Conservation (phyloP, 2,329 filamentous ascomycete genomes). For the Diaporthe sp. region DNA sequence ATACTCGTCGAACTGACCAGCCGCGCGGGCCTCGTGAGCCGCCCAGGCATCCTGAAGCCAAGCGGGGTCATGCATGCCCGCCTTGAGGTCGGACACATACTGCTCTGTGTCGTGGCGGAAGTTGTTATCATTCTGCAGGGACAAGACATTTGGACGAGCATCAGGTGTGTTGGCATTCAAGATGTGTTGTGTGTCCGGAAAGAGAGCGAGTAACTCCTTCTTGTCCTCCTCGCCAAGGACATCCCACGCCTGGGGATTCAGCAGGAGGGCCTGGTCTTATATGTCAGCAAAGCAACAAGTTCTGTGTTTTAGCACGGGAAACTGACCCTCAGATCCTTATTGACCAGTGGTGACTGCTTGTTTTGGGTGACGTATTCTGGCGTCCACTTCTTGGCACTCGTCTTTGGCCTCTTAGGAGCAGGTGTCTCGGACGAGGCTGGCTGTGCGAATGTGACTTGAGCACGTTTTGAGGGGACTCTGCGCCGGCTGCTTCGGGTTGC, state of each 20-base stretch:
- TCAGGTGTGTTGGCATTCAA: conserved; percentile 48
- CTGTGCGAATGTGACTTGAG: not conserved
- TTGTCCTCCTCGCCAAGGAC: conserved; percentile 51
- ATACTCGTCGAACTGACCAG: conserved; percentile 65
- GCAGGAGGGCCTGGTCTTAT: conserved; percentile 51
- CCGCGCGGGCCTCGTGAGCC: conserved; percentile 62
- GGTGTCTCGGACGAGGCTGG: conserved; percentile 4
- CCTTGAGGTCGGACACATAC: conserved; percentile 58
- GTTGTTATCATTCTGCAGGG: conserved; percentile 57
- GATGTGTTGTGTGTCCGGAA: conserved; percentile 53
- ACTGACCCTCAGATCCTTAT: conserved; percentile 52
- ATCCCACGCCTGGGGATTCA: conserved; percentile 55
- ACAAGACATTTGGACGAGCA: conserved; percentile 52
- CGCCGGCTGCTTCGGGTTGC: conserved; percentile 5
- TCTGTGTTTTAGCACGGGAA: not conserved
- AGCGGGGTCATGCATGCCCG: conserved; percentile 64
- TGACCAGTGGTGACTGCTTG: conserved; percentile 51
- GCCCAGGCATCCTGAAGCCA: conserved; percentile 67
- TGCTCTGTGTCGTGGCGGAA: conserved; percentile 58
- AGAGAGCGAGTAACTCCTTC: conserved; percentile 51
- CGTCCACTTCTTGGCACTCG: conserved; percentile 46
- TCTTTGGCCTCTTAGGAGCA: conserved; percentile 46
- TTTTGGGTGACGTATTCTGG: conserved; percentile 52
- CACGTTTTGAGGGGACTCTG: conserved; percentile 28
- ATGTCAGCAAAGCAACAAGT: conserved; percentile 31